Base-by-base conservation (phyloP, 805 yeast genomes). In the Myxozyma neglecta region DNA sequence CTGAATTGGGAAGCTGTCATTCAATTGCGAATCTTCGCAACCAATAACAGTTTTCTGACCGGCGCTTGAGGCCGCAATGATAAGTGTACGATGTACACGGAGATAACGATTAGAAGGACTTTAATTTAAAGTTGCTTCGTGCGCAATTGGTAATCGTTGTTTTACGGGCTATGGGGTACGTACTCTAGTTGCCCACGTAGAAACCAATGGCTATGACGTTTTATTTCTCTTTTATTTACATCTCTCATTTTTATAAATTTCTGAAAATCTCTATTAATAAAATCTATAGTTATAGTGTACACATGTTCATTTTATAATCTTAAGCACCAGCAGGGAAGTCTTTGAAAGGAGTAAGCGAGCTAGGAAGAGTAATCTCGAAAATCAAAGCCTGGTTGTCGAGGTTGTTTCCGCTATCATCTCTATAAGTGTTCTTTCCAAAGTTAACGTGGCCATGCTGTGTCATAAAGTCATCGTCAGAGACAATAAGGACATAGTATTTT, bases 391-490 rank as follows among this genome's bases (percentile, higher is more conserved):
- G 61, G 57, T 61, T 63, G 43, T 60, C 65, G 18, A 63, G 47
- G 43, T 63, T 57, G 29, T 34, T 56, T 14, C 62, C 62, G n/a
- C 58, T n/a, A 16, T 13, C 29, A 39, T 56, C 67, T 18, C 58
- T 39, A 51, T 60, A 63, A 11, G 42, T 50, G 29, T 11, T 29
- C 45, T 57, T 37, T 14, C 62, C 65, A 57, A 60, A 63, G 58
- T 63, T 59, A 24, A 61, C 57, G 35, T 13, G 34, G n/a, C 67
- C 64, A n/a, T 53, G 34, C 36, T 52, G 49, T 20, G 65, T 63
- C 54, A 49, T 59, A 53, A 63, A 63, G 40, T 63, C 65, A 34
- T 63, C 67, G 40, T 63, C 65, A 7, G 67, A 60, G 6, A 46
- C 43, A 16, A 59, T 42, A 34, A 63, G 37, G 6, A 40, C 55